A percentile compares a stretch with the other conserved stretches of the same genome.
These are phyloP conservation scores for Neonectria neomacrospora DNA, from an alignment of 2,329 filamentous ascomycete species.

Conservation along the genomic window DNA sequence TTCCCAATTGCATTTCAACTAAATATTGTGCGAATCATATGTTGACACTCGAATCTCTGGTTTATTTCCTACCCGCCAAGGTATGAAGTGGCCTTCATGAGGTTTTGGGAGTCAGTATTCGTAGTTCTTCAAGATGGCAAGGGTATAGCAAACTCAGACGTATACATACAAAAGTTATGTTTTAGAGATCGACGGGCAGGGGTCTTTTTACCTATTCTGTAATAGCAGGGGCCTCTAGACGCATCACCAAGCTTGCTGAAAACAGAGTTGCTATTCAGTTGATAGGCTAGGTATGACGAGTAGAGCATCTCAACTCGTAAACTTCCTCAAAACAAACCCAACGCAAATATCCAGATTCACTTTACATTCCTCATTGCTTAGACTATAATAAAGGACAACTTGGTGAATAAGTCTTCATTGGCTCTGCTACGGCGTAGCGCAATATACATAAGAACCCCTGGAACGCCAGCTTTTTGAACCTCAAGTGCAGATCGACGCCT, in stretches of 20 bases:
- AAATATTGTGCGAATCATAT: too few species aligned
- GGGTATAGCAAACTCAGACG: too few species aligned
- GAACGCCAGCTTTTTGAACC: constrained; percentile 47
- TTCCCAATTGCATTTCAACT: neutral
- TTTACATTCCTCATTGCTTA: neutral
- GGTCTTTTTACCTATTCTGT: neutral
- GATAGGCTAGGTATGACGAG: neutral
- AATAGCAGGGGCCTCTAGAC: too few species aligned
- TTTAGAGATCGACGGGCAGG: too few species aligned
- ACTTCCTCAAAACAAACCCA: neutral
- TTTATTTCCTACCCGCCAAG: neutral
- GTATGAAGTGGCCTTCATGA: neutral
- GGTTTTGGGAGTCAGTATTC: neutral
- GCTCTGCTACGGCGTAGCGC: constrained; percentile 43
- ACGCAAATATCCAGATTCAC: neutral
- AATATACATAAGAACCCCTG: constrained; percentile 45
- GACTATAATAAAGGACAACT: neutral
- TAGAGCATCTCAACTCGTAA: neutral
- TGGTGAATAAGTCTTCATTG: constrained; percentile 35
- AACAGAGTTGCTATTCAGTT: neutral
- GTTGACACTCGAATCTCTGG: neutral
- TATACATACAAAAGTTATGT: too few species aligned
- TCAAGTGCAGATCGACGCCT: constrained; percentile 46
- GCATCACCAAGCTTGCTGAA: too few species aligned
- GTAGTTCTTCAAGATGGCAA: too few species aligned